Percentiles rank a stretch among this genome's conserved stretches.
Evolutionary conservation across 208 protist genomes (phyloP).

Genomic region (Leishmania turanica): DNA sequence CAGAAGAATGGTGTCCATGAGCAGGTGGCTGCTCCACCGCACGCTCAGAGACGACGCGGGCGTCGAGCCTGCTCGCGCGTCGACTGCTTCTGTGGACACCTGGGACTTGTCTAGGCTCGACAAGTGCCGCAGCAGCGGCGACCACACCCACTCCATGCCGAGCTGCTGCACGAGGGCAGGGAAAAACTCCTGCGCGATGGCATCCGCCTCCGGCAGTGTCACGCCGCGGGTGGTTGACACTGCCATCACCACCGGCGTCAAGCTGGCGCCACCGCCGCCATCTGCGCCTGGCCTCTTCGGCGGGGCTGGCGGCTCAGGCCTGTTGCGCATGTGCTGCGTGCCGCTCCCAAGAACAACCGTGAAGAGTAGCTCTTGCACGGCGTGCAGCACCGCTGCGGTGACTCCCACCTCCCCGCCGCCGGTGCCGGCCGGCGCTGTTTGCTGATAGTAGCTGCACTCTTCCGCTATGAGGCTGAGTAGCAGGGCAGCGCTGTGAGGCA

Average conservation of each 20-base stretch:
- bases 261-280: background rate
- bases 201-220: slow-evolving; percentile 63
- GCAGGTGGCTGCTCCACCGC: slow-evolving; percentile 38
- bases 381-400: slow-evolving; percentile 38
- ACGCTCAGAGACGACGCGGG: slow-evolving; percentile 18
- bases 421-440: slow-evolving; percentile 16
- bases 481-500: slow-evolving; percentile 19
- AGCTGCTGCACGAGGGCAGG: slow-evolving; percentile 74
- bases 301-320: slow-evolving; percentile 17
- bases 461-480: slow-evolving; percentile 25
- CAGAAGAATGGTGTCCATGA: slow-evolving; percentile 56
- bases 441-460: slow-evolving; percentile 21
- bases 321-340: slow-evolving; percentile 31
- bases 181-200: slow-evolving; percentile 50
- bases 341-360: slow-evolving; percentile 45
- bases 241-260: background rate
- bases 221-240: slow-evolving; percentile 50
- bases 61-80: background rate
- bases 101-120: slow-evolving; percentile 48
- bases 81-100: slow-evolving; percentile 18
- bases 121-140: slow-evolving; percentile 54
- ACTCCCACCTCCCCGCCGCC: background rate
- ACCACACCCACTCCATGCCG: slow-evolving; percentile 88
- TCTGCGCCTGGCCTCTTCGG: slow-evolving; percentile 7
- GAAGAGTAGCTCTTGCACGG: slow-evolving; percentile 70